Evolutionary conservation across 805 yeast genomes (phyloP).

Genomic region (Torulaspora indica): DNA sequence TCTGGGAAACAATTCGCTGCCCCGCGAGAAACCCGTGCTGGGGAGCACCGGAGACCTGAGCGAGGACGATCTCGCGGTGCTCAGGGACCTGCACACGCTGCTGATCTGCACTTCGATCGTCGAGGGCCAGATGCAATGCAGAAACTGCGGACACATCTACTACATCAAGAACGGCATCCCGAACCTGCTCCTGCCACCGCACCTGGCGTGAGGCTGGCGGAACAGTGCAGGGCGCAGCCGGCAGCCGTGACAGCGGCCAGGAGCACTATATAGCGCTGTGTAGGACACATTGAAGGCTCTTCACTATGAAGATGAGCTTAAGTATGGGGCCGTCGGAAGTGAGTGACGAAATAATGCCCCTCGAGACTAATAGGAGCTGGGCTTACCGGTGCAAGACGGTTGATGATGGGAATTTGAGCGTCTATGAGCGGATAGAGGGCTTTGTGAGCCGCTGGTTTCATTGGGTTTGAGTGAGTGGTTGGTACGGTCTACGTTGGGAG

Average conservation of each 20-base stretch:
- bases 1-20: slow-evolving; percentile 58
- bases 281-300: not conserved
- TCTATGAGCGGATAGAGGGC: not conserved
- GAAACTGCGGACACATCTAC: slow-evolving; percentile 80
- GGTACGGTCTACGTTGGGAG: not conserved
- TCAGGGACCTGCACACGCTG: slow-evolving; percentile 71
- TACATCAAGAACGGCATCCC: slow-evolving; percentile 92
- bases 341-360: not conserved
- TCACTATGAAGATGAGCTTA: not conserved
- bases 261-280: not conserved
- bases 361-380: slow-evolving; percentile 2
- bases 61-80: slow-evolving; percentile 42
- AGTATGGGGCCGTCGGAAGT: not conserved
- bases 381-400: not conserved
- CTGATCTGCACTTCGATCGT: slow-evolving; percentile 79
- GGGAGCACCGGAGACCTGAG: slow-evolving; percentile 35
- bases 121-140: slow-evolving; percentile 87
- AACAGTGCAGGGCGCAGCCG: too few species aligned
- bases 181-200: slow-evolving; percentile 91
- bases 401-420: not conserved
- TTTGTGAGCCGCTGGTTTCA: not conserved
- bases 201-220: slow-evolving; percentile 50
- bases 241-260: not conserved
- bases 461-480: not conserved
- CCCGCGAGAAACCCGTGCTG: slow-evolving; percentile 55